Conservation (phyloP, 2,329 filamentous ascomycete species). For the Fusarium decemcellulare region DNA sequence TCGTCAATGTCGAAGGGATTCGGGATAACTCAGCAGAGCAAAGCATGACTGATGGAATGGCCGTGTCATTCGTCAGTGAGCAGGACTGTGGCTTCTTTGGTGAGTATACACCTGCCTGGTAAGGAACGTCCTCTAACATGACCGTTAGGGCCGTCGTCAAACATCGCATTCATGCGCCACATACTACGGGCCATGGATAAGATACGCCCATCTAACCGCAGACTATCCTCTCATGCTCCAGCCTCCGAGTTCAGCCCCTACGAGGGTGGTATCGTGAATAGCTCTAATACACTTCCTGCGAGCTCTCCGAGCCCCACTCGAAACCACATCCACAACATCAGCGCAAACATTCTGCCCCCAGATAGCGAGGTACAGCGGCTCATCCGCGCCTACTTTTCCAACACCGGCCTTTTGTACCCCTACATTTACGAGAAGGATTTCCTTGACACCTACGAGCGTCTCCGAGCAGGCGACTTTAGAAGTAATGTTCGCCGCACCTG, state of each 20-base stretch:
- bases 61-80: conserved; percentile 28
- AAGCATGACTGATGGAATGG: conserved; percentile 33
- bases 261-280: no score
- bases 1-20: conserved; percentile 17
- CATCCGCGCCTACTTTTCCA: neutral
- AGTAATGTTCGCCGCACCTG: neutral
- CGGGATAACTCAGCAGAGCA: conserved; percentile 19
- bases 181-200: conserved; percentile 22
- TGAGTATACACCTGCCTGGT: neutral
- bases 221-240: no score
- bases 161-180: conserved; percentile 34
- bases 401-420: neutral
- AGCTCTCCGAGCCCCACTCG: no score
- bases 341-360: neutral
- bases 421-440: neutral
- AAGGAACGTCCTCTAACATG: neutral
- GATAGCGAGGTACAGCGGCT: neutral
- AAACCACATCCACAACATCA: no score
- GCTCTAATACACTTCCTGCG: no score
- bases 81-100: conserved; percentile 33
- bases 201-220: no score
- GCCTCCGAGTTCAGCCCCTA: no score
- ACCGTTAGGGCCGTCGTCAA: conserved; percentile 24
- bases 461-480: neutral
- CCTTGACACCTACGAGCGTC: neutral